A percentile compares a stretch with the other conserved stretches of the same genome.
Conservation (phyloP, 1,139 yeast genomes). For the Wickerhamiella infanticola region DNA sequence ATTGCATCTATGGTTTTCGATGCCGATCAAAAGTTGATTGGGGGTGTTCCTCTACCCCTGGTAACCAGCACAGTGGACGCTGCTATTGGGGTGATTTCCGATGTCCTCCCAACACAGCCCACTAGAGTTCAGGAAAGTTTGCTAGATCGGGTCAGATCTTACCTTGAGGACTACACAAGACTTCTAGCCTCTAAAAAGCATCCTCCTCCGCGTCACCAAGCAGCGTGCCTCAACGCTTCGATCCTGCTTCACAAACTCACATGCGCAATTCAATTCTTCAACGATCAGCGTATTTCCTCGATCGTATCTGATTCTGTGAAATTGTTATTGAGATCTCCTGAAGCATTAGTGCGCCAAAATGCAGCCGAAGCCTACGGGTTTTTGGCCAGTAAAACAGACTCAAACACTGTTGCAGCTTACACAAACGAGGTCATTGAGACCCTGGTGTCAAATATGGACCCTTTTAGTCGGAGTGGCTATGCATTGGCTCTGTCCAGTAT, state of each 20-base stretch:
- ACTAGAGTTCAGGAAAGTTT: constrained; percentile 73
- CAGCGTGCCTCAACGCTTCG: background rate
- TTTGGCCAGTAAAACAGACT: constrained; percentile 29
- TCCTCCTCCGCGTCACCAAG: background rate
- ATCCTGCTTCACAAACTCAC: background rate
- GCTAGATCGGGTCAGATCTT: constrained; percentile 58
- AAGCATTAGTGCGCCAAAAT: constrained; percentile 27
- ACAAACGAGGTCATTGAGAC: constrained; percentile 41
- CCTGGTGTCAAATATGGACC: constrained; percentile 45
- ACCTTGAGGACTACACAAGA: constrained; percentile 20
- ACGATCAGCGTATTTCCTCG: constrained; percentile 32
- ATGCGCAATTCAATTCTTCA: constrained; percentile 17
- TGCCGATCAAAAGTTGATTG: constrained; percentile 1
- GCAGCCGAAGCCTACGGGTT: constrained; percentile 61
- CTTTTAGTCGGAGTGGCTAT: constrained; percentile 50
- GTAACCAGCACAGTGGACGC: constrained; percentile 34
- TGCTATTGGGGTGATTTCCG: constrained; percentile 61
- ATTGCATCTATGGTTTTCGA: constrained; percentile 1
- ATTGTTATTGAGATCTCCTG: constrained; percentile 27
- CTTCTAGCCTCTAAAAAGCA: background rate
- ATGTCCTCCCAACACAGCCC: constrained; percentile 59
- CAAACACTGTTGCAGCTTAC: constrained; percentile 31
- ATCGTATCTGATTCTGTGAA: constrained; percentile 45
- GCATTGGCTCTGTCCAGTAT: constrained; percentile 47
- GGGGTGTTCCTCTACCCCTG: constrained; percentile 4